Evolutionary conservation across 2,329 filamentous ascomycete genomes (phyloP).

Genomic region (Paracoccidioides lutzii): DNA sequence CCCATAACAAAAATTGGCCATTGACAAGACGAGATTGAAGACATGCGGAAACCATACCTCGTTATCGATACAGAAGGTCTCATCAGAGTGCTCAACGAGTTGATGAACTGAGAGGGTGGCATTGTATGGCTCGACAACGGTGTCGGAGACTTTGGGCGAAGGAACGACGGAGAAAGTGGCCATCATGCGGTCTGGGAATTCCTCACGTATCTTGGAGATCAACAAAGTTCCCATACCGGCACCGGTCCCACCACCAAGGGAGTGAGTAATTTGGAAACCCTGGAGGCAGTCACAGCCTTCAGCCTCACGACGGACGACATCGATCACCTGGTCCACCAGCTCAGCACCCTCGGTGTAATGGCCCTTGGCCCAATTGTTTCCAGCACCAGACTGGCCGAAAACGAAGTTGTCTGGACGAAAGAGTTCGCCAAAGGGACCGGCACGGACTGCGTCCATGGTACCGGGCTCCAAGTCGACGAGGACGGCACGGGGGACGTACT

Average conservation of each 20-base stretch:
- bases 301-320: conserved; percentile 96
- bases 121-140: conserved; percentile 99
- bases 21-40: neutral
- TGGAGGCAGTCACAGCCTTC: conserved; percentile 99
- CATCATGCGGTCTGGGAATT: conserved; percentile 99
- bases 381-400: conserved; percentile 97
- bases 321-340: conserved; percentile 93
- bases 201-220: conserved; percentile 99
- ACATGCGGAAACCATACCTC: conserved; percentile 42
- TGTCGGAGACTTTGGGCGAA: conserved; percentile 98
- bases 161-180: conserved; percentile 98
- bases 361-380: conserved; percentile 99
- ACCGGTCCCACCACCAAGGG: conserved; percentile 98
- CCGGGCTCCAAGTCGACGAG: conserved; percentile 98
- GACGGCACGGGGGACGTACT: conserved; percentile 98
- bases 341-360: conserved; percentile 99
- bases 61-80: conserved; percentile 99
- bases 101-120: conserved; percentile 98
- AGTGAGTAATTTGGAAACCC: conserved; percentile 99
- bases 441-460: conserved; percentile 98
- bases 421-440: conserved; percentile 94
- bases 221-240: conserved; percentile 99
- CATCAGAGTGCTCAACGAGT: conserved; percentile 98
- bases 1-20: neutral
- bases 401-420: conserved; percentile 99